These are phyloP conservation scores for Trapa bicornis DNA, from an alignment of 345 rosid species.

Conservation along the genomic window DNA sequence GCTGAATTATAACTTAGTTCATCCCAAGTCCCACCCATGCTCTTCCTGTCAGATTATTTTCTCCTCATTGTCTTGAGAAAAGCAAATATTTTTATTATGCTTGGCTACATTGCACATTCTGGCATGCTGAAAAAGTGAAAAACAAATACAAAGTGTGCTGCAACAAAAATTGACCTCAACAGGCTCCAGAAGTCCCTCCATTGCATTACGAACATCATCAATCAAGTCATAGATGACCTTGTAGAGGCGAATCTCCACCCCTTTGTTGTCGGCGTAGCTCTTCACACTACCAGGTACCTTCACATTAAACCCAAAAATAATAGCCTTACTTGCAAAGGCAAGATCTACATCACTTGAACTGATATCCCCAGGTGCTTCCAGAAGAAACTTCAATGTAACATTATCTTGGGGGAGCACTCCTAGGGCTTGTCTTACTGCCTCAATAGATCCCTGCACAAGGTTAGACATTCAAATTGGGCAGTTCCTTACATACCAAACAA, in stretches of 20 bases:
- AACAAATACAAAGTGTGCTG: not conserved
- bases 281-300: slow-evolving; percentile 66
- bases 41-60: not conserved
- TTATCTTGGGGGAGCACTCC: slow-evolving; percentile 86
- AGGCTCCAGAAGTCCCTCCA: slow-evolving; percentile 95
- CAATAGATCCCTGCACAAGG: slow-evolving; percentile 75
- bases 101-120: not conserved
- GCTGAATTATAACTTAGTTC: not conserved
- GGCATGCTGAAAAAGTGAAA: not conserved
- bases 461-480: slow-evolving; percentile 12
- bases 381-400: slow-evolving; percentile 77
- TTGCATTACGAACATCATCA: slow-evolving; percentile 83
- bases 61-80: not conserved
- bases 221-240: slow-evolving; percentile 91
- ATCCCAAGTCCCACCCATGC: not conserved
- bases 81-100: not conserved
- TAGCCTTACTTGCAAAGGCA: slow-evolving; percentile 77
- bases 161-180: slow-evolving; percentile 50
- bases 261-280: slow-evolving; percentile 72
- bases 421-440: slow-evolving; percentile 87
- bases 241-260: slow-evolving; percentile 85
- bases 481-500: not conserved
- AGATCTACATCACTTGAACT: slow-evolving; percentile 88
- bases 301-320: slow-evolving; percentile 83
- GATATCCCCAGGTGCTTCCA: slow-evolving; percentile 87